Conservation (phyloP, 331 rosid genomes). For the Quercus phellos region DNA sequence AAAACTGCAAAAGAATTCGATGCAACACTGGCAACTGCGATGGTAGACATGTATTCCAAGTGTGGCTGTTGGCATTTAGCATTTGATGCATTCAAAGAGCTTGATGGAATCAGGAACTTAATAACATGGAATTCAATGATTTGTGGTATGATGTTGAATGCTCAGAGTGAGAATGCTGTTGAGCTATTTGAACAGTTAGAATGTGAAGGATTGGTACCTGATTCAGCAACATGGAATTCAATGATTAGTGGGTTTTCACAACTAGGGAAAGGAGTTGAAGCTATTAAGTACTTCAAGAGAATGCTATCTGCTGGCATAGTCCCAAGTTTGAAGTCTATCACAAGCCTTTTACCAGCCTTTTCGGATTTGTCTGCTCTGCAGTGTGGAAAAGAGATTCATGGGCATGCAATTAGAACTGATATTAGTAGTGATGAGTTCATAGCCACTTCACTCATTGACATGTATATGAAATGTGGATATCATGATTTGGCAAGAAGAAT, state of each 20-base stretch:
- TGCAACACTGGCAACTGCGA: slow-evolving; percentile 47
- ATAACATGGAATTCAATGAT: slow-evolving; percentile 66
- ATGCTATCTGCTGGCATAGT: slow-evolving; percentile 44
- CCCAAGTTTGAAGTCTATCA: slow-evolving; percentile 50
- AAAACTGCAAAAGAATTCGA: slow-evolving; percentile 32
- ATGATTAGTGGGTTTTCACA: slow-evolving; percentile 62
- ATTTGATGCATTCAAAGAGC: slow-evolving; percentile 33
- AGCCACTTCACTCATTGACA: slow-evolving; percentile 55
- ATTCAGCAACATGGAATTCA: slow-evolving; percentile 74
- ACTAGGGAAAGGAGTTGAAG: slow-evolving; percentile 42
- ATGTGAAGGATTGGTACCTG: slow-evolving; percentile 45
- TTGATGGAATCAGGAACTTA: slow-evolving; percentile 35
- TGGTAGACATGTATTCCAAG: slow-evolving; percentile 68
- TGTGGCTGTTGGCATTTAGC: slow-evolving; percentile 59
- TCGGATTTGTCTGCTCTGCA: slow-evolving; percentile 43
- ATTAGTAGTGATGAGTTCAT: slow-evolving; percentile 42
- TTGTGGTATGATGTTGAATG: slow-evolving; percentile 64
- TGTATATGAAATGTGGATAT: slow-evolving; percentile 68
- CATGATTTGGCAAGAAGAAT: slow-evolving; percentile 40
- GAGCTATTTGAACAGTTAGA: slow-evolving; percentile 39
- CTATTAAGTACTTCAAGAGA: slow-evolving; percentile 49
- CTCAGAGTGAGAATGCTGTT: slow-evolving; percentile 42
- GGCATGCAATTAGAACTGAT: slow-evolving; percentile 37
- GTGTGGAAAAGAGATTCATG: slow-evolving; percentile 62
- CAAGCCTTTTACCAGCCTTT: slow-evolving; percentile 58